A percentile compares a stretch with the other conserved stretches of the same genome.
Conservation (phyloP, 1,139 yeast species). For the Ashbya aceris region DNA sequence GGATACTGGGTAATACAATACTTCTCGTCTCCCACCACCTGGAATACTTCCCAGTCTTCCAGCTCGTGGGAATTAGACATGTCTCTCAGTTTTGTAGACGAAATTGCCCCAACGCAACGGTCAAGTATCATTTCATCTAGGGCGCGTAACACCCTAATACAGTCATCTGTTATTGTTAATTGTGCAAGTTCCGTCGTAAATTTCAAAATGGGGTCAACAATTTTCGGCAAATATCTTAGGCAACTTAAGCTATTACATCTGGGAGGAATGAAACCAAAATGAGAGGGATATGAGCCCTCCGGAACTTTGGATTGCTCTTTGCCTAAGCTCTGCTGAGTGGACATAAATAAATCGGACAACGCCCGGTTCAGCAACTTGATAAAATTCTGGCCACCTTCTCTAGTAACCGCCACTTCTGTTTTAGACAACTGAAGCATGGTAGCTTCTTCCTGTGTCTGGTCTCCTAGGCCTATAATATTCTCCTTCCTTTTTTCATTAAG, state of each 20-base stretch:
- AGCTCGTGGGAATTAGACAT: conserved; percentile 35
- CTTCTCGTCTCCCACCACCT: conserved; percentile 23
- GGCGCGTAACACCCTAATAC: conserved; percentile 32
- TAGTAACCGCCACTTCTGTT: conserved; percentile 14
- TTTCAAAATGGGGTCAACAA: conserved; percentile 33
- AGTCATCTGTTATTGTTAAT: conserved; percentile 33
- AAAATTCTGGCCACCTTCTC: conserved; percentile 32
- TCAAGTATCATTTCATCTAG: conserved; percentile 34
- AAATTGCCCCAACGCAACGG: conserved; percentile 38
- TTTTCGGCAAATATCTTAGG: conserved; percentile 37
- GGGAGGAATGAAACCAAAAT: conserved; percentile 52
- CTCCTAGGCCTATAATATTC: conserved; percentile 24
- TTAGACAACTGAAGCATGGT: conserved; percentile 4
- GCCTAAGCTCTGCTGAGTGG: conserved; percentile 27
- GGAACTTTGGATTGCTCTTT: conserved; percentile 14
- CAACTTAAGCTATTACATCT: conserved; percentile 51
- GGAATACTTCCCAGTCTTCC: conserved; percentile 36
- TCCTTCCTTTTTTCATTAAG: conserved; percentile 38
- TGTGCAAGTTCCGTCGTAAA: conserved; percentile 38
- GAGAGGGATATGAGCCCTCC: conserved; percentile 24
- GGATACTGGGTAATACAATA: conserved; percentile 42
- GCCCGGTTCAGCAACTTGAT: conserved; percentile 30
- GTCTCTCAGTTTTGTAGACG: conserved; percentile 44
- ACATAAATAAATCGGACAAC: conserved; percentile 32
- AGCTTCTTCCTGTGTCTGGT: conserved; percentile 5